Evolutionary conservation across 306 rosid genomes (phyloP).

Genomic region (Citrullus mucosospermus): DNA sequence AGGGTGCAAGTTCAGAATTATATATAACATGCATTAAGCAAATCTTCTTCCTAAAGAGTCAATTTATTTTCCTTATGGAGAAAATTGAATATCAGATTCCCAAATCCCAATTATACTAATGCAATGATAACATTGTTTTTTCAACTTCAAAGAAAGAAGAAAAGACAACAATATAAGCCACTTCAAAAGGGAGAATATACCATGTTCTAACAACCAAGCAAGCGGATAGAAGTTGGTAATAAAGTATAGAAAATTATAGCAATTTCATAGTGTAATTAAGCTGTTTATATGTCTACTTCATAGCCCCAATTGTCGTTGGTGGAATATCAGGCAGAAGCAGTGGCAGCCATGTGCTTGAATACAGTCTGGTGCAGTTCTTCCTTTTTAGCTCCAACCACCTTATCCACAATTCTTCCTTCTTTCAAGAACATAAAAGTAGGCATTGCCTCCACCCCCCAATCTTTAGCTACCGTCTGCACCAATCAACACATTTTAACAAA

Average conservation of each 20-base stretch:
- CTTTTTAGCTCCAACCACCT: slow-evolving; percentile 82
- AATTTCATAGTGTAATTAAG: neutral
- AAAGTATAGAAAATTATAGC: neutral
- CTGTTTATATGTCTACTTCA: neutral
- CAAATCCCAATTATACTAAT: neutral
- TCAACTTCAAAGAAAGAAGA: neutral
- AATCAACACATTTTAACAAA: slow-evolving; percentile 3
- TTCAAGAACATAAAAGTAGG: slow-evolving; percentile 83
- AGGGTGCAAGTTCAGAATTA: neutral
- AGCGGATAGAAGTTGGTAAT: neutral
- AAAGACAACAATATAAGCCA: neutral
- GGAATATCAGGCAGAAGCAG: slow-evolving; percentile 29
- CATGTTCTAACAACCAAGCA: neutral
- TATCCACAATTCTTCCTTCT: slow-evolving; percentile 66
- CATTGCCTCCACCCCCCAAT: slow-evolving; percentile 98
- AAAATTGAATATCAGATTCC: neutral
- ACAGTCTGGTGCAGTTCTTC: slow-evolving; percentile 62
- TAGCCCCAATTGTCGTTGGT: neutral
- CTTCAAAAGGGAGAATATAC: slow-evolving; percentile 2
- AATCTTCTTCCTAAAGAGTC: neutral
- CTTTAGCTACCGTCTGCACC: slow-evolving; percentile 62
- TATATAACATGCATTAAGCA: neutral
- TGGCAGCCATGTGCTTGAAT: slow-evolving; percentile 33
- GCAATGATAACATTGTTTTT: neutral
- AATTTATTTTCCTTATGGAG: neutral